phyloP scores from a whole-genome alignment of 306 rosid genomes.

The Quercus ilex region DNA sequence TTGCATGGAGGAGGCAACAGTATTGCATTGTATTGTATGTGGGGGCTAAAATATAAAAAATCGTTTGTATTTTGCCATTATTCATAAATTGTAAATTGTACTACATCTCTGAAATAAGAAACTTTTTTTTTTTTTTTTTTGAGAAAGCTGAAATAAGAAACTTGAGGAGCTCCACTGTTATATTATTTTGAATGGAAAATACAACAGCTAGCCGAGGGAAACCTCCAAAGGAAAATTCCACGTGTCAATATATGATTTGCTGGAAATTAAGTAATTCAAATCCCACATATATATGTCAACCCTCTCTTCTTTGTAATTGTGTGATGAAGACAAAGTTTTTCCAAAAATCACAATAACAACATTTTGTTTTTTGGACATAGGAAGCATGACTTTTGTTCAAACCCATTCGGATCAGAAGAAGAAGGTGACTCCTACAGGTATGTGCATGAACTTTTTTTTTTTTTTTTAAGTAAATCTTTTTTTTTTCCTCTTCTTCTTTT shows the following conservation, averaged over 20 bases:
- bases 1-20: too few species aligned
- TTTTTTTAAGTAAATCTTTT: neutral
- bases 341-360: neutral
- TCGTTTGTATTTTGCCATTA: too few species aligned
- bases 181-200: neutral
- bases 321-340: neutral
- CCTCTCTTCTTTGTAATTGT: neutral
- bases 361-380: neutral
- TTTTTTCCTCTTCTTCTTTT: too few species aligned
- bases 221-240: neutral
- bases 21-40: too few species aligned
- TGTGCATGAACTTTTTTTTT: neutral
- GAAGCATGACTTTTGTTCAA: neutral
- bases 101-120: too few species aligned
- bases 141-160: neutral
- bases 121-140: too few species aligned
- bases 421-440: neutral
- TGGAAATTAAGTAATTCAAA: neutral
- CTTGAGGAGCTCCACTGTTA: neutral
- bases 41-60: too few species aligned
- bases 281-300: neutral
- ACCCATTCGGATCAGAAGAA: neutral
- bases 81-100: too few species aligned
- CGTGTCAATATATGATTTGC: neutral
- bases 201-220: neutral